Evolutionary conservation across 345 rosid genomes (phyloP), one percentile per base, ranked within the genome.

Genomic region (Hypericum androsaemum): DNA sequence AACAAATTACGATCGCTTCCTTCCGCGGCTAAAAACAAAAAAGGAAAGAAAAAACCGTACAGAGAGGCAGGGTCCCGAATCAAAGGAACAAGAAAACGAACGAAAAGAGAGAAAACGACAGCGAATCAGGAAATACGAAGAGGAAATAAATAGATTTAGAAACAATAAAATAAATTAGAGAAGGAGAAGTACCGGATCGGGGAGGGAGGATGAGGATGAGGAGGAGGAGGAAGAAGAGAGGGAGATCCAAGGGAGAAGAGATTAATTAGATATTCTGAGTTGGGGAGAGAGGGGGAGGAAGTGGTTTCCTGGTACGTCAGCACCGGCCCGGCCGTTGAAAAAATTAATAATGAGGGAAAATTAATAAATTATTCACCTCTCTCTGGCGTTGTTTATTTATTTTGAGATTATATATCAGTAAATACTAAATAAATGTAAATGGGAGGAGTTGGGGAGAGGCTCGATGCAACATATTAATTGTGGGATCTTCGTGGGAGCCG

Each of bases 291-390:
- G 39, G 39, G 50, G 44, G 48, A 40, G 37, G 5, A 14, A 22
- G 32, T 22, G 32, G 15, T 44, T 22, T 41, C 37, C 38, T 8
- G 56, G 22, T 39, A 39, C 52, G 52, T 61, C 64, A 12, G 40
- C 64, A 53, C 58, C 58, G 44, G 54, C 39, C 55, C 12, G 60
- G 66, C 59, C 38, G 66, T 62, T 62, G 60, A 54, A 38, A n/a
- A 22, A 39, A 6, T 22, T 22, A 37, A 39, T 0, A 38, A 28
- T 46, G 16, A 11, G 43, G 7, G 10, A 15, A 16, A 41, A 54
- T 13, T n/a, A 46, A 22, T 22, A 22, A 1, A 22, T 22, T 22
- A 22, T 22, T 0, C n/a, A n/a, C n/a, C n/a, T 46, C 10, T 7
- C 32, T 22, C n/a, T 22, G 32, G 32, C 32, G 32, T 22, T 22